Conservation (phyloP, 2,329 filamentous ascomycete genomes). For the Blastomyces silverae region DNA sequence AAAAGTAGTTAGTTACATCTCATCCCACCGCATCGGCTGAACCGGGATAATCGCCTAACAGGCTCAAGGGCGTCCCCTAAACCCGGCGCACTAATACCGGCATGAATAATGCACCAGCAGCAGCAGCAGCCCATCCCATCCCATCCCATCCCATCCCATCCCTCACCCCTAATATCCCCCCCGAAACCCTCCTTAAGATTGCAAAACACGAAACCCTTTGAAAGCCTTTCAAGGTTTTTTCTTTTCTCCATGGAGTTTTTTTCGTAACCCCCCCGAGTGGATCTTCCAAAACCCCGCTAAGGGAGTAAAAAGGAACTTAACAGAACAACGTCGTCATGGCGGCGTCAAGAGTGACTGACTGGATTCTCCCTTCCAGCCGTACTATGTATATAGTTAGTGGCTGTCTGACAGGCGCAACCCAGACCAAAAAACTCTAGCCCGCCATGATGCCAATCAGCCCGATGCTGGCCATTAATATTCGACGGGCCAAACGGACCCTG, state of each 20-base stretch:
- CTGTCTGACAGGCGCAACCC: background rate
- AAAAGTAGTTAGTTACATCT: too few relatives aligned
- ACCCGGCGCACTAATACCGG: background rate
- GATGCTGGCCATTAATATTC: background rate
- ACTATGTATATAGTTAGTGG: background rate
- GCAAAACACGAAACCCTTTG: background rate
- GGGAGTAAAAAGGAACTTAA: background rate
- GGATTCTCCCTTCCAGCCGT: background rate
- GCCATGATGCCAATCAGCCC: background rate
- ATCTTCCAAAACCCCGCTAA: background rate
- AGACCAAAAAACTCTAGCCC: background rate
- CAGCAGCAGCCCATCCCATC: too few relatives aligned
- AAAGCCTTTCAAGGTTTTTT: background rate
- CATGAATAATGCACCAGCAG: background rate
- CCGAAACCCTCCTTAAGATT: background rate
- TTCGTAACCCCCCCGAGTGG: background rate
- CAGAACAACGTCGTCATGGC: slow-evolving; percentile 2
- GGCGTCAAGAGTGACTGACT: background rate
- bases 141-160: too few relatives aligned
- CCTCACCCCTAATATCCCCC: too few relatives aligned
- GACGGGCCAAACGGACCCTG: background rate
- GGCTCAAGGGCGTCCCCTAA: background rate
- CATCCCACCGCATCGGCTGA: too few relatives aligned
- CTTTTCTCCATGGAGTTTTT: background rate
- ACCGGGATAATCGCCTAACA: background rate